Evolutionary conservation across 1,284 basidiomycete genomes (phyloP), one percentile per base, ranked within the genome.

Genomic region (Sporisorium sorghi): DNA sequence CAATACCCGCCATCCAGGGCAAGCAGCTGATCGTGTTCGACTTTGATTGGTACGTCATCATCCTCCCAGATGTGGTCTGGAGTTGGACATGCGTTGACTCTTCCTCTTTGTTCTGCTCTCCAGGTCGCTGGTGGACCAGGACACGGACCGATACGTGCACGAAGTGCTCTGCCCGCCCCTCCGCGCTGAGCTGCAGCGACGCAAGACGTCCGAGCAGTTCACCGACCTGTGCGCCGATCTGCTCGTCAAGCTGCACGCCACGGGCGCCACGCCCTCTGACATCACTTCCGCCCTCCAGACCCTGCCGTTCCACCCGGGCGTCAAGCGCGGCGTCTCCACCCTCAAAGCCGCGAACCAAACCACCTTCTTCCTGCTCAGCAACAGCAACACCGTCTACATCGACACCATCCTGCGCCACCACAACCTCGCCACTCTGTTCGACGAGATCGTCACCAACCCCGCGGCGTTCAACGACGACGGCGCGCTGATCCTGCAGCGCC

Each of bases 231-330:
- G 66, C 55, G 74, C 76, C 2, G 33, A 60, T 26, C 71, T 82
- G 14, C 61, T 81, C 1, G 44, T 60, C 43, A 79, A 85, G 58
- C 74, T 84, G 8, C 79, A 83, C 58, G 55, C 69, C 10, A 26
- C 44, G 66, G 69, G 84, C 62, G 37, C 11, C 89, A 92, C 89
- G 1, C 89, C 88, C 62, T 87, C 90, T 59, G 88, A 97, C 68
- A 92, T 99, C 70, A 90, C 92, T 68, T 86, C 88, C 52, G 89
- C 94, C 0, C 88, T 99, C 24, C 86, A 89, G 47, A 89, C 88
- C 58, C 90, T 97, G 86, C 96, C 96, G 14, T 92, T 96, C 81
- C 97, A 99, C 84, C 96, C 96, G 5, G 96, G 93, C 3, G 97
- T 98, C 93, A 89, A 90, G 69, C 91, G 94, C 35, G 93, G 89